Evolutionary conservation across 208 protist genomes (phyloP), one percentile per base, ranked within the genome.

Genomic region (Herpetomonas muscarum): DNA sequence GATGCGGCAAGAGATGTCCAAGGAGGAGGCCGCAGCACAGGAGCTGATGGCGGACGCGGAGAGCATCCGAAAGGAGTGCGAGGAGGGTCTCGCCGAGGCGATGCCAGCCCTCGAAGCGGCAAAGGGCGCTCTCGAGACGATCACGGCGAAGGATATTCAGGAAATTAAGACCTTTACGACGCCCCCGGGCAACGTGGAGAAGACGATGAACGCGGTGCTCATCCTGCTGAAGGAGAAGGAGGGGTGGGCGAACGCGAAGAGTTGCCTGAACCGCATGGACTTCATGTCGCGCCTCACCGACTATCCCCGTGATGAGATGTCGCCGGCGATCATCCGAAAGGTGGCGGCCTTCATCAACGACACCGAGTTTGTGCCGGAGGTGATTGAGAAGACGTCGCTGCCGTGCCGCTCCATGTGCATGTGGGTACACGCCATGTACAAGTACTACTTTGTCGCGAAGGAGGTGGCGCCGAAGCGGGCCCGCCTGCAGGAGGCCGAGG

Each of bases 371-470:
- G 64, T 86, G 42, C 93, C 93, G 1, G 90, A 96, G 36, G 80
- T 82, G 50, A 91, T 98, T 26, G 82, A 83, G 48, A 97, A 96
- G 65, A 92, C 85, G 31, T 98, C 94, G 19, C 67, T 83, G 65
- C 93, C 97, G 22, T 94, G 92, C 53, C 87, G 83, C 28, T 96
- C 90, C 36, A 87, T 99, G 57, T 98, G 93, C 70, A 92, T 95
- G 89, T 99, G 97, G 97, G 88, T 89, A 19, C 75, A 82, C 30
- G 96, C 96, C 30, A 97, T 97, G 70, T 78, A 97, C 70, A 87
- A 81, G 56, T 99, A 98, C 74, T 85, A 92, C 62, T 78, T 88
- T 21, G 90, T 98, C 15, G 79, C 85, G 15, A 93, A 93, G 70
- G 85, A 89, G 32, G 76, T 96, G 41, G 83, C 84, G n/a, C 90